Conservation (phyloP, 176 grass and related monocot genomes). For the Bolboschoenus planiculmis region DNA sequence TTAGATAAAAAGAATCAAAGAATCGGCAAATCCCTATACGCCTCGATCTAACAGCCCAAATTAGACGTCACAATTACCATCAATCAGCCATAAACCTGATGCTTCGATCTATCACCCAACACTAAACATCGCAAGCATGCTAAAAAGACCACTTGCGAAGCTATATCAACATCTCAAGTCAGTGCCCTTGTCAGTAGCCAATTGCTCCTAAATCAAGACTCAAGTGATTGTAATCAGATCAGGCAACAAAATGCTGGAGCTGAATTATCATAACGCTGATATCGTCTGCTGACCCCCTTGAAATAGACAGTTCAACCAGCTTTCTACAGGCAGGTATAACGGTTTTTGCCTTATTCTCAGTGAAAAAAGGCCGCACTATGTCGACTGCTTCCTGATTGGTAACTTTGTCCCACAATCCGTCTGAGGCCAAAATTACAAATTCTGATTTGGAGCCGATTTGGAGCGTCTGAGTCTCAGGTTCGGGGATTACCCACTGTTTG, state of each 20-base stretch:
- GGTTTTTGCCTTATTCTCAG: conserved; percentile 21
- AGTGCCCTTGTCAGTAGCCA: background rate
- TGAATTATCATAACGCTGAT: conserved; percentile 76
- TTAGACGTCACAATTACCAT: background rate
- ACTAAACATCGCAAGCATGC: conserved; percentile 37
- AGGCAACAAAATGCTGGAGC: conserved; percentile 44
- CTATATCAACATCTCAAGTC: conserved; percentile 1
- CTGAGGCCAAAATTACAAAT: conserved; percentile 89
- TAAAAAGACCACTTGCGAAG: conserved; percentile 49
- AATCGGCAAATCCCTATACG: background rate
- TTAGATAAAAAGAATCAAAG: conserved; percentile 7
- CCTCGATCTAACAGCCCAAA: background rate
- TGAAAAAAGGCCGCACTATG: conserved; percentile 43
- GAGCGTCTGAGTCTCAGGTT: conserved; percentile 64
- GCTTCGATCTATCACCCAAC: background rate
- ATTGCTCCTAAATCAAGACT: conserved; percentile 3
- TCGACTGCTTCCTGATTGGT: conserved; percentile 88
- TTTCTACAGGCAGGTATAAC: conserved; percentile 57
- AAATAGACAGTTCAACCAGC: conserved; percentile 53
- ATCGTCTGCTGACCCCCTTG: conserved; percentile 73
- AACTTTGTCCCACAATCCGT: conserved; percentile 93
- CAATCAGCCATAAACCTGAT: background rate
- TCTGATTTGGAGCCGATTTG: conserved; percentile 54
- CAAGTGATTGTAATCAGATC: background rate
- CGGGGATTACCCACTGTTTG: conserved; percentile 81